phyloP scores from a whole-genome alignment of 441 rosid species.

The Populus hybrid region DNA sequence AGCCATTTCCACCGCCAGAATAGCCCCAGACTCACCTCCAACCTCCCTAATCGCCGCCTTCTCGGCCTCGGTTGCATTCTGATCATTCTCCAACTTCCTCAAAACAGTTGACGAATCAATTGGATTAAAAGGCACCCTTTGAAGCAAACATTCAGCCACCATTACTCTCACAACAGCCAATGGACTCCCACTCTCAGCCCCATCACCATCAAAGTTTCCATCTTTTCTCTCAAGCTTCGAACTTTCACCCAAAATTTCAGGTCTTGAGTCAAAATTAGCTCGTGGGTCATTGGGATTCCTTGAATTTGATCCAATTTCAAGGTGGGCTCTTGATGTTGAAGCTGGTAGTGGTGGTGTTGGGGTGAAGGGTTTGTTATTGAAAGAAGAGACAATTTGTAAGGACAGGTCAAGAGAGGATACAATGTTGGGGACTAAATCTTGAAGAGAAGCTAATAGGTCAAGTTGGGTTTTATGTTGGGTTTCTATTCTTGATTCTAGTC shows the following conservation, averaged over 20 bases:
- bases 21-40: conserved; percentile 83
- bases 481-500: conserved; percentile 71
- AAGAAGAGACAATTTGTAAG: conserved; percentile 64
- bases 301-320: conserved; percentile 2
- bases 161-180: conserved; percentile 67
- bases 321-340: conserved; percentile 33
- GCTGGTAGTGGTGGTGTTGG: conserved; percentile 70
- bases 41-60: conserved; percentile 73
- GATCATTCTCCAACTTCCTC: conserved; percentile 88
- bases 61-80: conserved; percentile 60
- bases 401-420: conserved; percentile 81
- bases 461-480: conserved; percentile 60
- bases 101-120: conserved; percentile 78
- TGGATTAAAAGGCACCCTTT: conserved; percentile 68
- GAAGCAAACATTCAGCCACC: conserved; percentile 83
- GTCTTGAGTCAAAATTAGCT: neutral
- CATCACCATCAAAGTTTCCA: conserved; percentile 10
- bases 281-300: neutral
- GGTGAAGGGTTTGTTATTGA: conserved; percentile 58
- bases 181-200: conserved; percentile 51
- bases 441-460: conserved; percentile 73
- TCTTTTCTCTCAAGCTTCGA: neutral
- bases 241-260: neutral
- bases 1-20: conserved; percentile 79
- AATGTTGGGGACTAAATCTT: conserved; percentile 57